Evolutionary conservation across 2,329 filamentous ascomycete genomes (phyloP).

Genomic region (Alternaria atra): DNA sequence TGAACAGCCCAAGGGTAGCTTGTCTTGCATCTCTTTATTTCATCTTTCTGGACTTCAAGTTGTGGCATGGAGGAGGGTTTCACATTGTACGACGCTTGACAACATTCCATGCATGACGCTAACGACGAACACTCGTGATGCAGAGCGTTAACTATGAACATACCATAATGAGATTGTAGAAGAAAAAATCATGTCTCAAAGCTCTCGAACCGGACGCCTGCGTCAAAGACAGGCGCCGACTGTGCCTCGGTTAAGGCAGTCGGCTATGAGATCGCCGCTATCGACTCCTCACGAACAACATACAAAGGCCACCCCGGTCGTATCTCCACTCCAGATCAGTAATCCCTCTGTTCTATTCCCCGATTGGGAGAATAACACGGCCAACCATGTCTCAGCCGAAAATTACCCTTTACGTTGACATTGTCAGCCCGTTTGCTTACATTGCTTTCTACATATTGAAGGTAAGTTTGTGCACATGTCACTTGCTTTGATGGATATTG

Average conservation of each 20-base stretch:
- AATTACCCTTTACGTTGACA: constrained; percentile 67
- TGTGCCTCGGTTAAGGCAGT: constrained; percentile 9
- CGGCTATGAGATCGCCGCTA: neutral
- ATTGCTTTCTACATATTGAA: constrained; percentile 65
- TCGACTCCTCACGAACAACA: neutral
- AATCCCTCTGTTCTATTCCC: neutral
- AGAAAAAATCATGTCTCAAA: neutral
- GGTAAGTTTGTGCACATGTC: constrained; percentile 50
- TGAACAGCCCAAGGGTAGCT: neutral
- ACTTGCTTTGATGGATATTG: neutral
- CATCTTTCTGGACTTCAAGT: neutral
- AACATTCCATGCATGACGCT: too few species aligned
- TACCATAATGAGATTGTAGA: too few species aligned
- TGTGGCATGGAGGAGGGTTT: neutral
- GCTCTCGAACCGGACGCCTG: neutral
- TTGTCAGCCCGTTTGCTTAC: constrained; percentile 69
- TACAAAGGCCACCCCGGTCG: neutral
- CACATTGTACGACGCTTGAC: too few species aligned
- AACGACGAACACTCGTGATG: too few species aligned
- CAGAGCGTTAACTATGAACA: too few species aligned
- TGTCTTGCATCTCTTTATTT: neutral
- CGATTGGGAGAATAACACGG: neutral
- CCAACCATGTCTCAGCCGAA: constrained; percentile 57
- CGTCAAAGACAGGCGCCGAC: neutral
- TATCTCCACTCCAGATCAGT: constrained; percentile 1